Percentiles rank a stretch among this genome's conserved stretches.
These are phyloP conservation scores for Phytophthora litchii DNA, from an alignment of 352 stramenopile species.

Conservation along the genomic window DNA sequence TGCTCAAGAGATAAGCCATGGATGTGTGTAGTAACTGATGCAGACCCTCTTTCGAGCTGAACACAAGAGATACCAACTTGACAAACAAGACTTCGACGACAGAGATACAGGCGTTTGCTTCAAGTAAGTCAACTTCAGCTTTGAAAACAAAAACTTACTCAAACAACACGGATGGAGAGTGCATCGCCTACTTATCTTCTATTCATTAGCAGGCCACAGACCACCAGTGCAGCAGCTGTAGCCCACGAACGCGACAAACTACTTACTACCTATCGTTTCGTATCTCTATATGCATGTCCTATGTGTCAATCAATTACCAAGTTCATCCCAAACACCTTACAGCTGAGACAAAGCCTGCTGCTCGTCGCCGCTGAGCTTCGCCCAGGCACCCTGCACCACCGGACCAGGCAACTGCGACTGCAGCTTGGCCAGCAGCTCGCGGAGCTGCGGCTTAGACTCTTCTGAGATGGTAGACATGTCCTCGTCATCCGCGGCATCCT, in stretches of 20 bases:
- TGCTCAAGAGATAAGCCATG: conserved; percentile 68
- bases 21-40: conserved; percentile 18
- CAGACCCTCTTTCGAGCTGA: conserved; percentile 6
- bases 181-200: conserved; percentile 24
- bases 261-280: conserved; percentile 34
- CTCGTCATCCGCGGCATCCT: conserved; percentile 67
- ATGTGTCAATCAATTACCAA: conserved; percentile 34
- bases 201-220: conserved; percentile 28
- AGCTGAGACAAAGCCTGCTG: conserved; percentile 75
- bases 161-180: conserved; percentile 3
- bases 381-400: conserved; percentile 74
- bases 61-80: conserved; percentile 12
- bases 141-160: conserved; percentile 7
- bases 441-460: conserved; percentile 62
- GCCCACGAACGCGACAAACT: conserved; percentile 31
- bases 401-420: conserved; percentile 66
- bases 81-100: conserved; percentile 5
- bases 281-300: conserved; percentile 40
- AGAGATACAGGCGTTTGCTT: conserved; percentile 7
- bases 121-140: conserved; percentile 29
- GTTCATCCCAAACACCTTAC: conserved; percentile 29
- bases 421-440: conserved; percentile 61
- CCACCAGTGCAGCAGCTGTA: background rate
- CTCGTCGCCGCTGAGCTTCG: conserved; percentile 68
- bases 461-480: conserved; percentile 76